Percentiles rank a stretch among this genome's conserved stretches.
Conservation (phyloP, 148 eudicot genomes). For the Camellia granthamiana region DNA sequence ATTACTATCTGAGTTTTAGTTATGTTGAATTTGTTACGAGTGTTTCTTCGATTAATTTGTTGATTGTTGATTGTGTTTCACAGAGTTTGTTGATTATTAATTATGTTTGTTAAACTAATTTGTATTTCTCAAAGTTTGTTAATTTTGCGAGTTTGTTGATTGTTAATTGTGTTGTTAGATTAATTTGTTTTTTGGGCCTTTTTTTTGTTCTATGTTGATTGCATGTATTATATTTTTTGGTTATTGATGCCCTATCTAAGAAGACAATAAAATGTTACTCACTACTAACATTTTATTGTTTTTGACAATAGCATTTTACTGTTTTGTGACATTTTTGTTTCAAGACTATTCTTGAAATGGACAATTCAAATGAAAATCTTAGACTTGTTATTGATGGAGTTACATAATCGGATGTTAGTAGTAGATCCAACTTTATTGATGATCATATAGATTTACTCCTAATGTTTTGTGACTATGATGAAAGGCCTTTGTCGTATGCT, state of each 20-base stretch:
- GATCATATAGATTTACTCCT: not conserved
- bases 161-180: not conserved
- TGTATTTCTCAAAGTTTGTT: too few relatives aligned
- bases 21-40: not conserved
- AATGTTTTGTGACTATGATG: not conserved
- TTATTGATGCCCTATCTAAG: not conserved
- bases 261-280: too few relatives aligned
- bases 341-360: too few relatives aligned
- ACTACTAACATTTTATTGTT: too few relatives aligned
- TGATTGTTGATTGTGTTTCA: too few relatives aligned
- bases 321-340: too few relatives aligned
- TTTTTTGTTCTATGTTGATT: too few relatives aligned
- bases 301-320: too few relatives aligned
- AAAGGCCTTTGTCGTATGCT: too few relatives aligned
- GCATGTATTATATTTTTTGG: too few relatives aligned
- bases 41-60: not conserved
- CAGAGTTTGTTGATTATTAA: not conserved
- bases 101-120: not conserved
- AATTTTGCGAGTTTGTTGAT: not conserved
- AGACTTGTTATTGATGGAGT: not conserved
- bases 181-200: too few relatives aligned
- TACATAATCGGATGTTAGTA: not conserved
- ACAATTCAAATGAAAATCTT: not conserved
- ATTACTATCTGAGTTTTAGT: too few relatives aligned
- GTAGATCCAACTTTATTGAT: not conserved